A percentile compares a stretch with the other conserved stretches of the same genome.
These are phyloP conservation scores for Cytidiella melzeri DNA, from an alignment of 768 basidiomycete genomes.

Conservation along the genomic window DNA sequence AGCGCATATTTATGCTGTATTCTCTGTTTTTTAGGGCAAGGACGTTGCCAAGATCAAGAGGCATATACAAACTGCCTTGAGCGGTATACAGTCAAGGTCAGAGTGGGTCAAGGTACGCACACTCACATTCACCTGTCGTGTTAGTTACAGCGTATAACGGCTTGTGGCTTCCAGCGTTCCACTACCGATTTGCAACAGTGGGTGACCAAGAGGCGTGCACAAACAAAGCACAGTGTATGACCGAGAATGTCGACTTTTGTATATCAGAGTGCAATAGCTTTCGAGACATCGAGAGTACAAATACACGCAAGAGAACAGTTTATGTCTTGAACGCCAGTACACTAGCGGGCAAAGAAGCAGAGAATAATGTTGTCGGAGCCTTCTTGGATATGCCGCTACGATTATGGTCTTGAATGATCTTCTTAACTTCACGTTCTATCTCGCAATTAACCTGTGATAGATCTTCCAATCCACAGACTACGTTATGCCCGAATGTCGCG, in stretches of 20 bases:
- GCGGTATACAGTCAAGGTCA: conserved; percentile 54
- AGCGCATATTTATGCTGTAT: conserved; percentile 11
- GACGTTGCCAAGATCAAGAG: conserved; percentile 66
- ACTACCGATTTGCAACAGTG: conserved; percentile 50
- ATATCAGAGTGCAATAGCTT: no score
- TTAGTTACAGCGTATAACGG: neutral
- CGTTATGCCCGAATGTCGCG: conserved; percentile 9
- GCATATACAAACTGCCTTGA: conserved; percentile 60
- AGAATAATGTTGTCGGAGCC: conserved; percentile 6
- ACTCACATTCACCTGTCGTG: neutral
- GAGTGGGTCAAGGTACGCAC: conserved; percentile 55
- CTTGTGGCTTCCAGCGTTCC: conserved; percentile 39
- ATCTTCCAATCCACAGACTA: conserved; percentile 8
- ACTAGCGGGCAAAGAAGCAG: neutral
- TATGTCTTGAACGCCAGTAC: conserved; percentile 1
- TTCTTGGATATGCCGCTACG: conserved; percentile 6
- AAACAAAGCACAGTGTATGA: neutral
- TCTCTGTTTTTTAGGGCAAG: conserved; percentile 38
- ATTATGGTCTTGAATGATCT: conserved; percentile 8
- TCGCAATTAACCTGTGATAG: neutral
- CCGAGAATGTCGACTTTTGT: no score
- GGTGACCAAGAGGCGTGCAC: conserved; percentile 35
- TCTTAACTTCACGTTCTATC: conserved; percentile 1
- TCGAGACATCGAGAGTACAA: no score
- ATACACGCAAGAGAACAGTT: neutral